Evolutionary conservation across 768 basidiomycete genomes (phyloP), one percentile per base, ranked within the genome.

Genomic region (Russula compacta): DNA sequence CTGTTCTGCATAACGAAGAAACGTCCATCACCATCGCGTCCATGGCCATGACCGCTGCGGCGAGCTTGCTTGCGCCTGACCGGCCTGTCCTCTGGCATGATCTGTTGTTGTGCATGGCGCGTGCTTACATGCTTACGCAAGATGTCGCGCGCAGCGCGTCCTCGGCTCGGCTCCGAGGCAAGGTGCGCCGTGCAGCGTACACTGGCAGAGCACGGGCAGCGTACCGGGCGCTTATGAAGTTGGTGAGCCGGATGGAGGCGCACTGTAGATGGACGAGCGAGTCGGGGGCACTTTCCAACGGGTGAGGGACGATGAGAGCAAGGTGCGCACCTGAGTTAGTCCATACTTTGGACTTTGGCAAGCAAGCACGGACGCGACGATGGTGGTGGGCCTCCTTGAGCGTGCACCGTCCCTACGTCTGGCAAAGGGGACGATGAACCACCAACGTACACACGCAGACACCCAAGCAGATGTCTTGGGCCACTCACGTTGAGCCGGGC

Each of bases 321-420:
- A 10, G 15, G 42, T 36, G 52, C 72, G 14, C 64, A 88, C 93
- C 94, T 19, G 92, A 80, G 72, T n/a, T 99, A 98, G 65, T 98
- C 94, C 94, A 99, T 97, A 99, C 84, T 69, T 90, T 95, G n/a
- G 54, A 91, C 92, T 71, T 86, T 91, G 4, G 90, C n/a, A n/a
- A n/a, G n/a, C 81, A 11, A 99, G 76, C 38, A 99, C 85, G 3
- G 94, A 97, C 2, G 91, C 94, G 57, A 98, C 79, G 56, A 99
- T 93, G 1, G 93, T 87, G n/a, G n/a, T n/a, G n/a, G 1, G 94
- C 93, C 76, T 98, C 95, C 70, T 92, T 94, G 29, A 99, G 76
- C 1, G 92, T 87, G 70, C 93, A 98, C 14, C 92, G 89, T 61
- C 74, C 77, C 85, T 88, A 64, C 44, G n/a, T 10, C 5, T 14